phyloP scores from a whole-genome alignment of 1,284 basidiomycete genomes.

The Lentinula novae-zelandiae region DNA sequence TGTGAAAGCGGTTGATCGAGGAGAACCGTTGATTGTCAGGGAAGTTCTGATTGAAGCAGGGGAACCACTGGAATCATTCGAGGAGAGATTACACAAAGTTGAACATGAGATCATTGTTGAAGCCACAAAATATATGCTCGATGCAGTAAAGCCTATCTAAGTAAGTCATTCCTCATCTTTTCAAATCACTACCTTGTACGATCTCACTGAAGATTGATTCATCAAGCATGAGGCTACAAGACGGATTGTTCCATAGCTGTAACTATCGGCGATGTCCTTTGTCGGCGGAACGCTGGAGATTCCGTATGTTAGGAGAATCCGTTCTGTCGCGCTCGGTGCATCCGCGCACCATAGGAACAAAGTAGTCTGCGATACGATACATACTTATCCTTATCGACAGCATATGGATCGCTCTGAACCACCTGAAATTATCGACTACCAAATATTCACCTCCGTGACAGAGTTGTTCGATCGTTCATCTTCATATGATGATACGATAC shows the following conservation, averaged over 20 bases:
- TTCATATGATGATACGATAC: too few relatives aligned
- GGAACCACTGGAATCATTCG: constrained; percentile 75
- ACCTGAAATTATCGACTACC: not conserved
- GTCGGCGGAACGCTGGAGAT: not conserved
- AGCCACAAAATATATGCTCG: constrained; percentile 68
- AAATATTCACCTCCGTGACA: too few relatives aligned
- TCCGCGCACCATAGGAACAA: not conserved
- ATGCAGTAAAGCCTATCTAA: constrained; percentile 30
- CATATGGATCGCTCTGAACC: not conserved
- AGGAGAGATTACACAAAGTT: constrained; percentile 74
- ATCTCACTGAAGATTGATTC: not conserved
- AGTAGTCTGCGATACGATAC: not conserved
- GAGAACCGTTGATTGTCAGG: constrained; percentile 81
- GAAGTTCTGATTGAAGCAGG: constrained; percentile 74
- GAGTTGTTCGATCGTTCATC: too few relatives aligned
- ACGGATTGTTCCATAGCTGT: not conserved
- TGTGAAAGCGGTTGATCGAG: constrained; percentile 90
- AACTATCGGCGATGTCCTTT: not conserved
- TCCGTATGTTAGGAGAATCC: not conserved
- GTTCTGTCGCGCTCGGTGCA: not conserved
- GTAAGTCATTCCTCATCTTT: not conserved
- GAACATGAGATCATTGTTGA: constrained; percentile 95
- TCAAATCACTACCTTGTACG: not conserved
- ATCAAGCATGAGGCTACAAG: not conserved
- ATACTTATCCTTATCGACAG: not conserved